Percentiles rank a stretch among this genome's conserved stretches.
phyloP scores from a whole-genome alignment of 805 yeast species.

The Schizosaccharomyces cryophilus region DNA sequence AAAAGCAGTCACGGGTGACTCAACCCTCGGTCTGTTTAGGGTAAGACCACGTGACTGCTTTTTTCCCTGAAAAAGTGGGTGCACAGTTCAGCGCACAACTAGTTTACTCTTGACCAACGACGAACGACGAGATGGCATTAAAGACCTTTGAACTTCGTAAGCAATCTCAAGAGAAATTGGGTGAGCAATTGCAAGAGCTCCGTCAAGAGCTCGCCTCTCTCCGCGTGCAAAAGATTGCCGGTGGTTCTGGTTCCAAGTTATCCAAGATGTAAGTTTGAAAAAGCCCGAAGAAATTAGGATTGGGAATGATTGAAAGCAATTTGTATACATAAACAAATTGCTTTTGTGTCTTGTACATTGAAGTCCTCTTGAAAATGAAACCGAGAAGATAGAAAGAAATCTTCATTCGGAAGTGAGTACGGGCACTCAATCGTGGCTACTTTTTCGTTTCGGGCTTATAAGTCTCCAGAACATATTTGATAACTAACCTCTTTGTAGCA shows the following conservation, averaged over 20 bases:
- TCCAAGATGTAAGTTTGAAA: slow-evolving; percentile 38
- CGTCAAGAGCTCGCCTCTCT: slow-evolving; percentile 89
- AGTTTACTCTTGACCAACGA: slow-evolving; percentile 2
- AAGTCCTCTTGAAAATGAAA: no score
- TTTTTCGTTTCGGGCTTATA: background rate
- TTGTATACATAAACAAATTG: no score
- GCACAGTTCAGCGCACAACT: background rate
- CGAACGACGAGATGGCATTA: slow-evolving; percentile 14
- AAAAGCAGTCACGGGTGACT: background rate
- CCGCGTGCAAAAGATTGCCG: slow-evolving; percentile 85
- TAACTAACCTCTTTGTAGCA: slow-evolving; percentile 16
- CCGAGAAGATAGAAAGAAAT: no score
- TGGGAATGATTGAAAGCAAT: background rate
- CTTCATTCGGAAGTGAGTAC: background rate
- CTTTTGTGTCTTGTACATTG: no score
- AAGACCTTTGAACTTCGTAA: slow-evolving; percentile 92
- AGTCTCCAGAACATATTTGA: background rate
- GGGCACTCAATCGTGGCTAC: background rate
- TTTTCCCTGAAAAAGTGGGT: background rate
- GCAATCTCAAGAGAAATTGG: slow-evolving; percentile 90
- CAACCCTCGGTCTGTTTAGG: background rate
- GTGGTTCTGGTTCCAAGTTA: slow-evolving; percentile 41
- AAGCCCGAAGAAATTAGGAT: background rate
- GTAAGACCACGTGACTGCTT: background rate
- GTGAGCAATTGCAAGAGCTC: slow-evolving; percentile 78